Evolutionary conservation across 306 rosid species (phyloP), one percentile per base, ranked within the genome.

Genomic region (Dalbergia cochinchinensis): DNA sequence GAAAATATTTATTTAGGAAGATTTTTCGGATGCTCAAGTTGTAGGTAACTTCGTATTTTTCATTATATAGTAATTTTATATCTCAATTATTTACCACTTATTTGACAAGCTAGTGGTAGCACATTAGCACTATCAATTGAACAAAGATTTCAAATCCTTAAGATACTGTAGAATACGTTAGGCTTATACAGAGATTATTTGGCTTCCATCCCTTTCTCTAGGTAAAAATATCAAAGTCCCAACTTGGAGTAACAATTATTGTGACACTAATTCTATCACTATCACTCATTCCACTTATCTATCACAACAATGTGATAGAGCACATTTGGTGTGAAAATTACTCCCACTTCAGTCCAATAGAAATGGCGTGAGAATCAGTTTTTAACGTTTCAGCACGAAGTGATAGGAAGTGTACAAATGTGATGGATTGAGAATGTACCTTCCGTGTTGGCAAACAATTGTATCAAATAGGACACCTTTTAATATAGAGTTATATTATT

Each of bases 131-230:
- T 44, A 15, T 14, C 10, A 10, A 58, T 14, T 74, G 16, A 41
- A 44, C 69, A 60, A 42, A 76, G 10, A 62, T 48, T 62, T 63
- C 71, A 62, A 75, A 75, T 63, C 71, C 35, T 44, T n/a, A 55
- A n/a, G 62, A 47, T 31, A 15, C 71, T 42, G 35, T 18, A 16
- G 35, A 42, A 18, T n/a, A 41, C 5, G 4, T 65, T 7, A 35
- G 16, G 26, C 48, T 31, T 4, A 65, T 42, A 18, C 35, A 13
- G 47, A 47, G 71, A 75, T 75, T 37, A 62, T 48, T 75, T 55
- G 71, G 33, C 48, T 6, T 61, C 61, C 61, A 47, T 75, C 80
- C 71, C 13, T 15, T 45, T 74, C 34, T 54, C 44, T 74, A 60
- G 79, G 53, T 61, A 45, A 45, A 60, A 45, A 74, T 45, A 20